Conservation (phyloP, 1,284 basidiomycete species). For the Boletus smithii region DNA sequence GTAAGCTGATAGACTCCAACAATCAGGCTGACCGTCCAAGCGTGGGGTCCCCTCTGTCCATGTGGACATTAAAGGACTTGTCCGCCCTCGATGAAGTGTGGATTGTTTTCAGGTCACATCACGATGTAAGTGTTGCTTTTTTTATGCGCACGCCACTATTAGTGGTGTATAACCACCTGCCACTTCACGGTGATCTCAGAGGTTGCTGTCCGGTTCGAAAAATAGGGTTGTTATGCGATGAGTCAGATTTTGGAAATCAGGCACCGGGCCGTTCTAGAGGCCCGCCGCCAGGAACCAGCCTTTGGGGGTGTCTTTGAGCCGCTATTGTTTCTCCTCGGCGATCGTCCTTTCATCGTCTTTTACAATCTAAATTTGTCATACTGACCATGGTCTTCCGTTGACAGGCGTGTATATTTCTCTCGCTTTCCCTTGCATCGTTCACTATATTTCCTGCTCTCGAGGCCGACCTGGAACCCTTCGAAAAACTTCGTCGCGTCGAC, state of each 20-base stretch:
- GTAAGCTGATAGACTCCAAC: slow-evolving; percentile 13
- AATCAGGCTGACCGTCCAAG: slow-evolving; percentile 8
- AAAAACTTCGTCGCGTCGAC: slow-evolving; percentile 49
- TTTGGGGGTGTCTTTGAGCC: neutral
- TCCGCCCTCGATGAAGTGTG: slow-evolving; percentile 40
- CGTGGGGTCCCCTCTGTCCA: slow-evolving; percentile 31
- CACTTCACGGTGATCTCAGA: slow-evolving; percentile 9
- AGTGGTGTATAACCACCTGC: too few relatives aligned
- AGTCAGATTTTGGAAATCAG: slow-evolving; percentile 24
- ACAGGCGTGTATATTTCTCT: slow-evolving; percentile 55
- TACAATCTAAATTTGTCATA: slow-evolving; percentile 15
- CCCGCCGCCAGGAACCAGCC: neutral
- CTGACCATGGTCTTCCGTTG: slow-evolving; percentile 14
- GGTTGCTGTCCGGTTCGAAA: neutral
- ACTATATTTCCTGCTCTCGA: slow-evolving; percentile 54
- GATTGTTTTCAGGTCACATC: slow-evolving; percentile 56
- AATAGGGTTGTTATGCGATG: slow-evolving; percentile 2
- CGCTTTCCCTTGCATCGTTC: slow-evolving; percentile 45
- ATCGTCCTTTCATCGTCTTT: slow-evolving; percentile 11
- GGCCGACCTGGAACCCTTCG: slow-evolving; percentile 55
- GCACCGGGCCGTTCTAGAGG: slow-evolving; percentile 14
- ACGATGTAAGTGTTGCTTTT: slow-evolving; percentile 47
- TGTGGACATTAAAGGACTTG: slow-evolving; percentile 46
- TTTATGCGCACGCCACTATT: neutral
- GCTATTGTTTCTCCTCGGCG: slow-evolving; percentile 11